A percentile compares a stretch with the other conserved stretches of the same genome.
phyloP scores from a whole-genome alignment of 805 yeast species.

The Kazachstania taianensis region DNA sequence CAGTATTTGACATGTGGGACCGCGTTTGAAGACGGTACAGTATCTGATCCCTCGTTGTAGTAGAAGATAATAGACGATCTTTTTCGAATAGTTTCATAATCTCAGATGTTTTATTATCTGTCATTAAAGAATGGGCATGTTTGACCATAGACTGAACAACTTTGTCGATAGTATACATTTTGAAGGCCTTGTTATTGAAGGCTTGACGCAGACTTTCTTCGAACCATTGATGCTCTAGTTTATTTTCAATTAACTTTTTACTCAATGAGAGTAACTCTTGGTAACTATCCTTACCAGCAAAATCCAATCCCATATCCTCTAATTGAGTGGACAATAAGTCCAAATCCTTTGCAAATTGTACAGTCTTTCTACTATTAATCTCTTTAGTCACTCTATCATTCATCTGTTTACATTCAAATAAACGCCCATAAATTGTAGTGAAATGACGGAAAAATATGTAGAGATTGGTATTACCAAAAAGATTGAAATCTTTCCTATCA shows the following conservation, averaged over 20 bases:
- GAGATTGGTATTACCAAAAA: slow-evolving; percentile 81
- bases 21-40: slow-evolving; percentile 83
- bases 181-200: slow-evolving; percentile 85
- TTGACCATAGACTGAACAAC: slow-evolving; percentile 75
- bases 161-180: slow-evolving; percentile 85
- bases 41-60: slow-evolving; percentile 81
- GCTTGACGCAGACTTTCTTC: slow-evolving; percentile 95
- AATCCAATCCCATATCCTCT: slow-evolving; percentile 68
- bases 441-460: slow-evolving; percentile 84
- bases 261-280: slow-evolving; percentile 67
- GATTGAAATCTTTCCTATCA: slow-evolving; percentile 50
- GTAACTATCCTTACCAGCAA: slow-evolving; percentile 62
- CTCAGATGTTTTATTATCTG: slow-evolving; percentile 73
- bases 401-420: slow-evolving; percentile 64
- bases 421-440: slow-evolving; percentile 69
- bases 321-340: slow-evolving; percentile 72
- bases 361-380: slow-evolving; percentile 48
- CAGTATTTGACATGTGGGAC: slow-evolving; percentile 71
- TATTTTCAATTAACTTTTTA: slow-evolving; percentile 74
- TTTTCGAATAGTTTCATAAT: slow-evolving; percentile 72
- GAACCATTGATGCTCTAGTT: slow-evolving; percentile 85
- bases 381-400: slow-evolving; percentile 67
- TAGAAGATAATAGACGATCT: slow-evolving; percentile 53
- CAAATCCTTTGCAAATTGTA: slow-evolving; percentile 78
- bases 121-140: slow-evolving; percentile 75